Percentiles rank a stretch among this genome's conserved stretches.
Conservation (phyloP, 768 basidiomycete species). For the Psilocybe cubensis region DNA sequence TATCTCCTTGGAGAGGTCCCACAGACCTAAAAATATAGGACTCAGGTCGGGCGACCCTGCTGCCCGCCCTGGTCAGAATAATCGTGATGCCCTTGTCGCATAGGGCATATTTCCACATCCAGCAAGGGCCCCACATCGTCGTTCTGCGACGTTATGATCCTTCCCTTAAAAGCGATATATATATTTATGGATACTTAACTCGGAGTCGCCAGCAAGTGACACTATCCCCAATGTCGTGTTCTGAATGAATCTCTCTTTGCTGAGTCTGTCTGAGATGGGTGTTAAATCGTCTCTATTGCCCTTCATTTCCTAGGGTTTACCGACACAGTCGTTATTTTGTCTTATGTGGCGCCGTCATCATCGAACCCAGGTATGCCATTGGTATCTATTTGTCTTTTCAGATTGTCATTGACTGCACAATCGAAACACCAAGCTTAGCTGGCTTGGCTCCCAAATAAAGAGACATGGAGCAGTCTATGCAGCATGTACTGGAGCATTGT, state of each 20-base stretch:
- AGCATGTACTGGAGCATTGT: background rate
- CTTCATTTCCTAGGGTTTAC: background rate
- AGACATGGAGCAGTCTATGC: background rate
- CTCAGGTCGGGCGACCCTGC: slow-evolving; percentile 1
- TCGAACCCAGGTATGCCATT: background rate
- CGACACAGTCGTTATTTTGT: background rate
- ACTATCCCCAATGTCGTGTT: background rate
- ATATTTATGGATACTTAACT: background rate
- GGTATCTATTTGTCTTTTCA: background rate
- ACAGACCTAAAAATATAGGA: background rate
- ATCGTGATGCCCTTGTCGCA: background rate
- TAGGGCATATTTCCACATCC: background rate
- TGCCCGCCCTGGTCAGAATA: too few relatives aligned
- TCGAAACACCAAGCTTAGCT: background rate
- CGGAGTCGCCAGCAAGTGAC: background rate
- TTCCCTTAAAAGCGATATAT: background rate
- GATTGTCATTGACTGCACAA: background rate
- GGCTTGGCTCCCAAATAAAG: background rate
- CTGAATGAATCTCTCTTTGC: background rate
- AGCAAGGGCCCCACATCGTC: background rate
- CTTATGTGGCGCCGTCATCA: background rate
- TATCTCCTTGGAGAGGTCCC: background rate
- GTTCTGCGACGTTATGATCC: background rate
- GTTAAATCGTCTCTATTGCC: background rate
- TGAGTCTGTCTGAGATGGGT: background rate